Base-by-base conservation (phyloP, 2,329 filamentous ascomycete genomes). In the Lecanicillium sp. region DNA sequence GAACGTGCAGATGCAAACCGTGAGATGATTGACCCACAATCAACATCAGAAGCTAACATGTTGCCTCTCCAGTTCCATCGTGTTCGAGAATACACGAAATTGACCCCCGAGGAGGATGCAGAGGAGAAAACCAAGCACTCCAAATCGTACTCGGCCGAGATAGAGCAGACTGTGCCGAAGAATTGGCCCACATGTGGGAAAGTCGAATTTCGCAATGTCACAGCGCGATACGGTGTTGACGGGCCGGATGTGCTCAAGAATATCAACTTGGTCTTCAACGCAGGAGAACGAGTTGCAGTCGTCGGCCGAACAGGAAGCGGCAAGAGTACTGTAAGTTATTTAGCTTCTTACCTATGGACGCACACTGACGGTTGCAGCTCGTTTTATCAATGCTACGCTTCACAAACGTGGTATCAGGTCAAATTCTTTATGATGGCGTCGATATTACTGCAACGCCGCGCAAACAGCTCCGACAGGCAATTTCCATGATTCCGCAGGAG, bases 301-400 rank as follows among this genome's bases (percentile, higher is more conserved):
- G 85, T 90, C 11, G 89, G 89, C 3, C 79, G 88, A 10, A 94
- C 88, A 0, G 83, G 86, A 0, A 89, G 85, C 4, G 89, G 89
- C 4, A 95, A 95, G 65, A 89, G 83, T 41, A 94, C 88, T 0
- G 75, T 91, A 60, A 62, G 72, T 62, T 29, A 29, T 7, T 14
- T 29, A n/a, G n/a, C n/a, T n/a, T n/a, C n/a, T n/a, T n/a, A n/a
- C n/a, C n/a, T n/a, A n/a, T n/a, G n/a, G n/a, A n/a, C n/a, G n/a
- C 8, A 29, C 27, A 29, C 27, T 8, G 32, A 5, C 11, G 29
- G 51, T 49, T 33, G 2, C n/a, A 67, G 71, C 56, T 78, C 9
- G 70, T 79, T 0, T 62, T 81, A 4, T 79, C 77, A 1, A 61
- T 81, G 4, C 63, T 81, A 14, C 72, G 74, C n/a, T 77, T 78